Evolutionary conservation across 345 rosid genomes (phyloP).

Genomic region (Moricandia arvensis): DNA sequence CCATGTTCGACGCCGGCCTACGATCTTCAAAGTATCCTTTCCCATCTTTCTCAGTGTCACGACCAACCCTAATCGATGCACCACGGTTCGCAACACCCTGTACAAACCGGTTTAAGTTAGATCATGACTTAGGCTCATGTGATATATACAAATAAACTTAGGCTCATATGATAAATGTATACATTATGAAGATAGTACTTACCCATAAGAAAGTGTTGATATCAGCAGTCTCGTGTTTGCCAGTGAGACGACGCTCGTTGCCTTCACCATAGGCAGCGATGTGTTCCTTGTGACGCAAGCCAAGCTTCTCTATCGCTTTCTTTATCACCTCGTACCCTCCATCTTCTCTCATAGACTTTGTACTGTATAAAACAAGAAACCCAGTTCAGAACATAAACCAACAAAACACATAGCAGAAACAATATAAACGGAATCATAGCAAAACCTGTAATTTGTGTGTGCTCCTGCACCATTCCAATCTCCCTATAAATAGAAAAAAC

Average conservation of each 20-base stretch:
- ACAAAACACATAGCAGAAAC: neutral
- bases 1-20: slow-evolving; percentile 93
- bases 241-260: slow-evolving; percentile 75
- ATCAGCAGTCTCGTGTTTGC: slow-evolving; percentile 80
- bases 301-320: slow-evolving; percentile 74
- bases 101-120: neutral
- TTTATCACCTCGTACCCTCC: slow-evolving; percentile 64
- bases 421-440: neutral
- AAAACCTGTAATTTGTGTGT: slow-evolving; percentile 80
- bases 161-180: neutral
- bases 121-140: neutral
- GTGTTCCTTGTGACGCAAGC: slow-evolving; percentile 71
- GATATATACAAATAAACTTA: neutral
- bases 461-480: slow-evolving; percentile 99
- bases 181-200: neutral
- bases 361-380: slow-evolving; percentile 35
- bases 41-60: slow-evolving; percentile 69
- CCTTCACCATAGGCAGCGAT: slow-evolving; percentile 81
- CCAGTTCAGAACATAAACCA: neutral
- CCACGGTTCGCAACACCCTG: slow-evolving; percentile 70
- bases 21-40: slow-evolving; percentile 89
- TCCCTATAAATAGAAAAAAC: slow-evolving; percentile 38
- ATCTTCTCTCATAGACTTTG: slow-evolving; percentile 78
- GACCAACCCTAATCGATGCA: slow-evolving; percentile 77
- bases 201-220: slow-evolving; percentile 79